Percentiles rank a stretch among this genome's conserved stretches.
Evolutionary conservation across 192 early-diverging fungal genomes (phyloP).

Genomic region (Geosiphon pyriformis): DNA sequence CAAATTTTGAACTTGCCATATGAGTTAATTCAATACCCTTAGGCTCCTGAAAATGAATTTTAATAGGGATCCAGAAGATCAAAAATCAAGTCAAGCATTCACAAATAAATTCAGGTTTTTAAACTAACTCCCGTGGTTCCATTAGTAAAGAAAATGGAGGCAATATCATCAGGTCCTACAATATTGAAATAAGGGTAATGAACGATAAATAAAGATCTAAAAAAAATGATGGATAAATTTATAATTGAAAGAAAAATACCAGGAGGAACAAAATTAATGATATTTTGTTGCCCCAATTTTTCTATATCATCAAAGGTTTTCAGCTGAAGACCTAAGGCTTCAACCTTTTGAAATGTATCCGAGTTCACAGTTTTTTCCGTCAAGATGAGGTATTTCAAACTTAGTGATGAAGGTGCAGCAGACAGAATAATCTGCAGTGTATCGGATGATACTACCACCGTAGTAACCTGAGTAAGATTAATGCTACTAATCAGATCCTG

Average conservation of each 20-base stretch:
- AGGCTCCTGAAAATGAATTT: slow-evolving; percentile 6
- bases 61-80: neutral
- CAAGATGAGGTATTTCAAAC: slow-evolving; percentile 15
- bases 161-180: slow-evolving; percentile 56
- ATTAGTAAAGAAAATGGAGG: slow-evolving; percentile 73
- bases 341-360: neutral
- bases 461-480: slow-evolving; percentile 2
- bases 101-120: neutral
- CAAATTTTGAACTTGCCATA: slow-evolving; percentile 24
- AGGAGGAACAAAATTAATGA: neutral
- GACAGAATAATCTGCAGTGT: neutral
- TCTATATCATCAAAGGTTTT: slow-evolving; percentile 13
- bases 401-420: slow-evolving; percentile 7
- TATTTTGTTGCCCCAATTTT: neutral
- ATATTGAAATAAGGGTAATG: neutral
- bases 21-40: slow-evolving; percentile 30
- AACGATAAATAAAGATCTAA: neutral
- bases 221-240: neutral
- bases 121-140: slow-evolving; percentile 76
- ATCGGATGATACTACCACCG: slow-evolving; percentile 7
- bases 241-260: slow-evolving; percentile 2
- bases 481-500: slow-evolving; percentile 15
- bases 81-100: neutral
- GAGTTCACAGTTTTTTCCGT: neutral
- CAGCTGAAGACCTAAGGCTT: neutral